Conservation (phyloP, 2,329 filamentous ascomycete genomes). For the Talaromyces sp. region DNA sequence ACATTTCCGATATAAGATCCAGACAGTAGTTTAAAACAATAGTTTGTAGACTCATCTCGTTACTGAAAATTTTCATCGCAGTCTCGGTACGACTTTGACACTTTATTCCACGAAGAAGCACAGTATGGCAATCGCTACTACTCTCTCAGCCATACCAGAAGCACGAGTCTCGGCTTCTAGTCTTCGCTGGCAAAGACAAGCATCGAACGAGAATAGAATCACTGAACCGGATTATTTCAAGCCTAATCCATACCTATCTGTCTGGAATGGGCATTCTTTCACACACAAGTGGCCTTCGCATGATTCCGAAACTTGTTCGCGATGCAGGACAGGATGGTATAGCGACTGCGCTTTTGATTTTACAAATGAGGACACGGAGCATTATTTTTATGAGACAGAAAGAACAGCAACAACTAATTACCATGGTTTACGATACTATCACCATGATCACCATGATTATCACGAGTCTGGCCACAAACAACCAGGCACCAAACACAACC, state of each 20-base stretch:
- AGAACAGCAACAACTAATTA: not conserved
- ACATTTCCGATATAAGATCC: not conserved
- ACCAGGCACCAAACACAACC: not conserved
- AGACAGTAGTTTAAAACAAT: not conserved
- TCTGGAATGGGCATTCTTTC: conserved; percentile 10
- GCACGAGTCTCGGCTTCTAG: not conserved
- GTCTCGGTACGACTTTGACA: not conserved
- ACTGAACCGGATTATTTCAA: not conserved
- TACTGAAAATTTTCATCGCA: not conserved
- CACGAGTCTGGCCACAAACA: not conserved
- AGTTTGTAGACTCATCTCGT: not conserved
- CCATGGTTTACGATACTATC: not conserved
- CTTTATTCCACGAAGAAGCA: not conserved
- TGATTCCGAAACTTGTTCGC: conserved; percentile 5
- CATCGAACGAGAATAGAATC: not conserved
- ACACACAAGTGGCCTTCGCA: conserved; percentile 6
- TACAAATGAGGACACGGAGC: not conserved
- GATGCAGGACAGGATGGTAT: conserved; percentile 12
- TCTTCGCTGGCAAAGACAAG: not conserved
- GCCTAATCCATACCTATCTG: conserved; percentile 5
- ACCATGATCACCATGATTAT: not conserved
- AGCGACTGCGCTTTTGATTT: not conserved
- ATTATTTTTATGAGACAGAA: not conserved
- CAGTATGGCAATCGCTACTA: not conserved
- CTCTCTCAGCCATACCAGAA: not conserved